Conservation (phyloP, 768 basidiomycete species). For the Boletus speciosus region DNA sequence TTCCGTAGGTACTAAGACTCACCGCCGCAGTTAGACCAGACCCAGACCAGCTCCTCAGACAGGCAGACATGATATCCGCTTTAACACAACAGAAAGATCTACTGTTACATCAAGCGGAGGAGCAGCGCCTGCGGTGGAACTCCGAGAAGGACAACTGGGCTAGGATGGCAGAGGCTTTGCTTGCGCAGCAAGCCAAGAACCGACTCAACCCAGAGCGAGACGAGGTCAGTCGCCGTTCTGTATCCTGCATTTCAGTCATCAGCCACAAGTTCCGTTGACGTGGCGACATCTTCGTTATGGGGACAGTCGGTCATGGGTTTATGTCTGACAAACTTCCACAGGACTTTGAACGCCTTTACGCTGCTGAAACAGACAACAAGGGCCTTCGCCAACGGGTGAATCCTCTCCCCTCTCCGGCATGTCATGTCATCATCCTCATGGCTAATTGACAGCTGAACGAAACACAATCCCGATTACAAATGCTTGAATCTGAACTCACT, state of each 20-base stretch:
- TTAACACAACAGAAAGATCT: slow-evolving; percentile 59
- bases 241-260: background rate
- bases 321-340: slow-evolving; percentile 29
- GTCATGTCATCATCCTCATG: slow-evolving; percentile 2
- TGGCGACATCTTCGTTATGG: background rate
- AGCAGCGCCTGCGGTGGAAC: slow-evolving; percentile 59
- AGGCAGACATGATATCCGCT: slow-evolving; percentile 59
- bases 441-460: slow-evolving; percentile 49
- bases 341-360: slow-evolving; percentile 54
- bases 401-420: background rate
- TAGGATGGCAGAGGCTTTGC: slow-evolving; percentile 63
- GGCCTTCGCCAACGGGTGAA: slow-evolving; percentile 57
- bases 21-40: slow-evolving; percentile 39
- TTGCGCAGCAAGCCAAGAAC: slow-evolving; percentile 45
- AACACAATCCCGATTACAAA: slow-evolving; percentile 47
- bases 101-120: slow-evolving; percentile 47
- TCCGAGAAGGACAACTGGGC: slow-evolving; percentile 64
- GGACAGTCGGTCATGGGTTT: background rate
- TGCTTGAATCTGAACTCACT: slow-evolving; percentile 61
- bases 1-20: slow-evolving; percentile 45
- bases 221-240: slow-evolving; percentile 38
- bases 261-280: background rate
- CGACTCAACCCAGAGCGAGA: slow-evolving; percentile 35
- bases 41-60: slow-evolving; percentile 48
- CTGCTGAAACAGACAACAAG: slow-evolving; percentile 59